A percentile compares a stretch with the other conserved stretches of the same genome.
phyloP scores from a whole-genome alignment of 2,329 filamentous ascomycete genomes.

The Venturia nashicola region DNA sequence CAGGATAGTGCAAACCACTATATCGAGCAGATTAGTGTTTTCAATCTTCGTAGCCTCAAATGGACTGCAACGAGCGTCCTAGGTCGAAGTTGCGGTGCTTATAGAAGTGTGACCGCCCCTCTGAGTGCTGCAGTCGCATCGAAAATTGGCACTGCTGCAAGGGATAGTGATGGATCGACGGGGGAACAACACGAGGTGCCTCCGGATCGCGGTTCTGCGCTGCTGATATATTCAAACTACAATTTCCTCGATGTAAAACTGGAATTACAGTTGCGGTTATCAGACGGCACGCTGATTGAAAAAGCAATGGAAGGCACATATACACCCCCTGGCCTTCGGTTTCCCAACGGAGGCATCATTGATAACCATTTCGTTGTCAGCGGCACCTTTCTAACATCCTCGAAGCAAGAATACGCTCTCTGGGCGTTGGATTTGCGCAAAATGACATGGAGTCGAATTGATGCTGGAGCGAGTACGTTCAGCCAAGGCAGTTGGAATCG shows the following conservation, averaged over 20 bases:
- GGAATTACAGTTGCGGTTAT: constrained; percentile 76
- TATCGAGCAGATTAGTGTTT: constrained; percentile 97
- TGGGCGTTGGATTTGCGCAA: constrained; percentile 88
- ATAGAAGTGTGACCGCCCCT: constrained; percentile 87
- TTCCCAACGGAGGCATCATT: constrained; percentile 91
- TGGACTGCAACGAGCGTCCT: constrained; percentile 86
- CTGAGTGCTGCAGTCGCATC: constrained; percentile 54
- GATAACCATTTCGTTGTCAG: constrained; percentile 96
- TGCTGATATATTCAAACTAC: constrained; percentile 98
- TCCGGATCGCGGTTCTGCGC: constrained; percentile 41
- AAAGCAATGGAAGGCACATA: constrained; percentile 79
- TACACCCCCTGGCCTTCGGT: constrained; percentile 83
- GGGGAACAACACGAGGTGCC: constrained; percentile 19
- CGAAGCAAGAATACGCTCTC: constrained; percentile 93
- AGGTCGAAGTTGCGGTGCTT: constrained; percentile 89
- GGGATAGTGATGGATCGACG: constrained; percentile 22
- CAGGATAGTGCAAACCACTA: constrained; percentile 98
- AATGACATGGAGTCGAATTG: constrained; percentile 88
- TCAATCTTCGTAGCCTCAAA: constrained; percentile 87
- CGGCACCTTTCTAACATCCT: constrained; percentile 92
- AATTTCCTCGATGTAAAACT: constrained; percentile 97
- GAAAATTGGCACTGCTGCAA: constrained; percentile 50
- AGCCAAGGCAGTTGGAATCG: constrained; percentile 97
- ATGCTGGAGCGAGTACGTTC: constrained; percentile 87
- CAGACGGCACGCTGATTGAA: constrained; percentile 74